These are phyloP conservation scores for Saturnispora ahearnii DNA, from an alignment of 805 yeast species.

Conservation along the genomic window DNA sequence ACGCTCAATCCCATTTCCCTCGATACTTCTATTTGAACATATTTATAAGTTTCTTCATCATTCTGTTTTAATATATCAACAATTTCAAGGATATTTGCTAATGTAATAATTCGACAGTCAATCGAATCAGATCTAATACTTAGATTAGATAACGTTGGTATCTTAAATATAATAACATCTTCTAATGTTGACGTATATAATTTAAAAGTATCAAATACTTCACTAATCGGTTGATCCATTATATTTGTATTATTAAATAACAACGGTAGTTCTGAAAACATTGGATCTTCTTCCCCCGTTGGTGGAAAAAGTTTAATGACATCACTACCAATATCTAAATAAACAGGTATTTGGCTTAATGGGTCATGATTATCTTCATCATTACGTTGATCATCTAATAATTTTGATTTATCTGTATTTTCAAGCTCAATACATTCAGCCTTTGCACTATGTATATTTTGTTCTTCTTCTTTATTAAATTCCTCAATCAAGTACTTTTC, in stretches of 20 bases:
- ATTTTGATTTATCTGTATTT: constrained; percentile 1
- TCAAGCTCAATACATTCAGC: constrained; percentile 1
- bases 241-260: constrained; percentile 14
- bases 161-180: constrained; percentile 8
- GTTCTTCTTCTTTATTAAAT: not conserved
- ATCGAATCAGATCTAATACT: constrained; percentile 21
- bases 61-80: constrained; percentile 17
- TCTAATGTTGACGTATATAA: not conserved
- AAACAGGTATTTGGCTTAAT: constrained; percentile 16
- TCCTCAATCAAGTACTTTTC: not conserved
- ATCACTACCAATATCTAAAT: constrained; percentile 22
- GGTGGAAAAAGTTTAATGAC: constrained; percentile 22
- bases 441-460: not conserved
- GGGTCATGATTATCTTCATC: not conserved
- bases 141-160: constrained; percentile 19
- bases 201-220: constrained; percentile 10
- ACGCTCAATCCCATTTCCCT: constrained; percentile 5
- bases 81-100: constrained; percentile 18
- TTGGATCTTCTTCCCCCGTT: constrained; percentile 16
- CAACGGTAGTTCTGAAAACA: constrained; percentile 17
- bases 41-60: constrained; percentile 19
- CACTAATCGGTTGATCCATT: constrained; percentile 9
- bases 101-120: constrained; percentile 9
- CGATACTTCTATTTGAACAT: constrained; percentile 17
- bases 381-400: not conserved